phyloP scores from a whole-genome alignment of 805 yeast genomes.

The Candida takata region DNA sequence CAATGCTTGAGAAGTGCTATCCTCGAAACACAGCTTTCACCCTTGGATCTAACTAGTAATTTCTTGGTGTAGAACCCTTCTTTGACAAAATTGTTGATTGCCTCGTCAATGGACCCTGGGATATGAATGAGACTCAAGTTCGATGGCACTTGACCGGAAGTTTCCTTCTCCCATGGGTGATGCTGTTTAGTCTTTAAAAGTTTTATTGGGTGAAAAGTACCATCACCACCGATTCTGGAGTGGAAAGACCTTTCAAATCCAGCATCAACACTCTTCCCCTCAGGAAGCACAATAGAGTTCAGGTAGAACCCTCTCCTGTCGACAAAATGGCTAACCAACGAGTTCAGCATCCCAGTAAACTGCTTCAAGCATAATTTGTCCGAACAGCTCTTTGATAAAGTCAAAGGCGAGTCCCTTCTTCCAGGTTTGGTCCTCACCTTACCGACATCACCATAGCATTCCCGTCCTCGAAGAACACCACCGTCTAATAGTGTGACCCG shows the following conservation, averaged over 20 bases:
- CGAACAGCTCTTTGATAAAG: conserved; percentile 80
- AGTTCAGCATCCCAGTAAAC: conserved; percentile 43
- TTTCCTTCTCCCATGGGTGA: conserved; percentile 12
- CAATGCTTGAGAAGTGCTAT: conserved; percentile 17
- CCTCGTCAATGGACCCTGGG: conserved; percentile 21
- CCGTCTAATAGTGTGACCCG: conserved; percentile 10
- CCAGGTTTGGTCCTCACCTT: conserved; percentile 91
- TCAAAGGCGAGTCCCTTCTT: conserved; percentile 62
- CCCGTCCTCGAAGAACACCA: conserved; percentile 53
- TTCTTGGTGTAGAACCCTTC: conserved; percentile 48
- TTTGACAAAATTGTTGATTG: conserved; percentile 50
- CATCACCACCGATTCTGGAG: conserved; percentile 6
- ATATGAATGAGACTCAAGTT: conserved; percentile 25
- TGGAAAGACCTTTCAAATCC: conserved; percentile 16
- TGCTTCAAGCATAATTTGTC: conserved; percentile 74
- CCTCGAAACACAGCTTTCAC: conserved; percentile 34
- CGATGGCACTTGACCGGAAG: conserved; percentile 11
- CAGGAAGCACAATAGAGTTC: conserved; percentile 44
- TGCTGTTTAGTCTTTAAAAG: conserved; percentile 5
- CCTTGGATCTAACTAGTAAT: conserved; percentile 36
- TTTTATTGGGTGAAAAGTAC: background rate
- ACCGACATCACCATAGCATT: conserved; percentile 48
- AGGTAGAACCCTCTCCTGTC: conserved; percentile 32
- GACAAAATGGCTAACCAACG: conserved; percentile 32
- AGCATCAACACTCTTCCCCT: conserved; percentile 17